Percentiles rank a stretch among this genome's conserved stretches.
Evolutionary conservation across 148 eudicot genomes (phyloP).

Genomic region (Chenopodium album): DNA sequence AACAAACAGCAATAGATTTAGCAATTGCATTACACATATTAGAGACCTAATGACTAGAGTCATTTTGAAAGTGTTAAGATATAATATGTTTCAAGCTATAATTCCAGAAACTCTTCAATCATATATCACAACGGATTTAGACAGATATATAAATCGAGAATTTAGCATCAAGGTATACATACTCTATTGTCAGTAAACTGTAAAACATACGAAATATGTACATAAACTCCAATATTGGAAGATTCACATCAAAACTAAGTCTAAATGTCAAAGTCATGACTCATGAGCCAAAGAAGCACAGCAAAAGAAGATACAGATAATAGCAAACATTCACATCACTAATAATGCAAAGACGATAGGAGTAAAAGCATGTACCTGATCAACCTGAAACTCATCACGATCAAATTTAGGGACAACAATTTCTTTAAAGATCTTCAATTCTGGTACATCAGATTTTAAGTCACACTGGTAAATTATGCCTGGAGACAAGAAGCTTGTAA

Average conservation of each 20-base stretch:
- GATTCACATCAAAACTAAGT: neutral
- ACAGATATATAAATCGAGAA: neutral
- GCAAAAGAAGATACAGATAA: neutral
- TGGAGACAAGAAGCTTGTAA: constrained; percentile 86
- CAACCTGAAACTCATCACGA: constrained; percentile 66
- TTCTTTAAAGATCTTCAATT: constrained; percentile 73
- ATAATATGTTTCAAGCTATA: neutral
- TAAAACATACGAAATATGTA: neutral
- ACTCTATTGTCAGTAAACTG: neutral
- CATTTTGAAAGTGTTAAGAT: neutral
- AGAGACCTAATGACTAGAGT: neutral
- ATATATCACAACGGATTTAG: neutral
- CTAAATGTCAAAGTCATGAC: neutral
- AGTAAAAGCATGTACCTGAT: constrained; percentile 51
- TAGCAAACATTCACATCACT: neutral
- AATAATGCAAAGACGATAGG: neutral
- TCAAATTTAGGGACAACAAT: constrained; percentile 81
- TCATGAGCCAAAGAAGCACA: neutral
- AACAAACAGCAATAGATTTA: neutral
- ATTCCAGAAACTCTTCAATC: neutral
- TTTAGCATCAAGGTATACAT: neutral
- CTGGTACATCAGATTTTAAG: constrained; percentile 51
- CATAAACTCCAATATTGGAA: neutral
- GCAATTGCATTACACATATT: neutral
- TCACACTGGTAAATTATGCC: constrained; percentile 77